Evolutionary conservation across 345 rosid species (phyloP), one percentile per base, ranked within the genome.

Genomic region (Syzygium aqueum): DNA sequence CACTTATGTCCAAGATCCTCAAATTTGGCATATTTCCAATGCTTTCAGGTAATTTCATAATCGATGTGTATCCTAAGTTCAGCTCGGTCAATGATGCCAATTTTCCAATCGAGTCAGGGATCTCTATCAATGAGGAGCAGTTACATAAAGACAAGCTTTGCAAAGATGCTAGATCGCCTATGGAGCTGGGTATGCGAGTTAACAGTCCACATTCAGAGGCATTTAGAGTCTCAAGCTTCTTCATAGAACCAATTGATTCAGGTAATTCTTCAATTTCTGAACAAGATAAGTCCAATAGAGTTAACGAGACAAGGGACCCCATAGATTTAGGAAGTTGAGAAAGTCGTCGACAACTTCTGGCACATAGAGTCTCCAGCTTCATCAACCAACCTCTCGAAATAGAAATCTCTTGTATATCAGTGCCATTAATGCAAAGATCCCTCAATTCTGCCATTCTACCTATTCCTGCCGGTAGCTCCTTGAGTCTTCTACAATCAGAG

Each of bases 221-320:
- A 56, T 56, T n/a, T 9, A 56, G 61, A 22, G n/a, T 56, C 61
- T 56, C 3, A 1, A 56, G 61, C n/a, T 56, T 22, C 61, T 56
- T 23, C 0, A 56, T 0, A 22, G 6, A 56, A 56, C 0, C 27
- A 3, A 56, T 23, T n/a, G 2, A 3, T 56, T 56, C 0, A 1
- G 5, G 13, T 56, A 53, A 53, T 53, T 17, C 57, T 49, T 49
- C 50, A 49, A 49, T 49, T 49, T 4, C 50, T 49, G 9, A 49
- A 4, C 9, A 6, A 49, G 50, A 49, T 49, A 49, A 9, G 9
- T 49, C 50, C 0, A 52, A 5, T 17, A 52, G 15, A 16, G 16
- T 52, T 52, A 52, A 52, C 6, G 14, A 52, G 14, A 52, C 17
- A 52, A 52, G 17, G 53, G 53, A 52, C 19, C 53, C 17, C 53